Conservation (phyloP, 2,329 filamentous ascomycete species). For the Alternaria sp. region DNA sequence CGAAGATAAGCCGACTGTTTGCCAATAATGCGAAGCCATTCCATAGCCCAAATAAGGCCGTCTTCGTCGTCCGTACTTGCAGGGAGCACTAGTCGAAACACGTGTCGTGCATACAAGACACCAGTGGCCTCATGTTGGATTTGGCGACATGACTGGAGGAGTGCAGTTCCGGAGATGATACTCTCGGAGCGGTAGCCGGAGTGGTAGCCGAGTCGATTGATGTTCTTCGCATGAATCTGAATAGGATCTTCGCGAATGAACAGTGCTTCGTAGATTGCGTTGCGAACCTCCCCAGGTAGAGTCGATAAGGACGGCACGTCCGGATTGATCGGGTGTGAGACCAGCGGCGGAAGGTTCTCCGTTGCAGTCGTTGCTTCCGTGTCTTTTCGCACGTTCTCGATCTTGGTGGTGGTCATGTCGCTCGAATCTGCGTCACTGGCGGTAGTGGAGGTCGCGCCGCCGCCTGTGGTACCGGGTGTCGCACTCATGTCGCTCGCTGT, state of each 20-base stretch:
- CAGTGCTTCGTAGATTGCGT: not conserved
- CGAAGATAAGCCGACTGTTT: not conserved
- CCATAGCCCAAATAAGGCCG: not conserved
- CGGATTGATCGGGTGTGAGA: not conserved
- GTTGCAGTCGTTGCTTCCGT: not conserved
- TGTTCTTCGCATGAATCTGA: not conserved
- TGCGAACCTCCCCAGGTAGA: not conserved
- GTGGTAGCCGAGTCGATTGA: not conserved
- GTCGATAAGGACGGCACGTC: not conserved
- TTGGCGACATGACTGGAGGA: not conserved
- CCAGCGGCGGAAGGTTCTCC: not conserved
- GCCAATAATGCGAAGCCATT: not conserved
- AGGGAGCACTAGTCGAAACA: not conserved
- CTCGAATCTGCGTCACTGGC: not conserved
- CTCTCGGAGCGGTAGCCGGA: not conserved
- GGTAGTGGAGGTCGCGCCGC: not conserved
- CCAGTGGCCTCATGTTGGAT: not conserved
- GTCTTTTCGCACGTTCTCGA: not conserved
- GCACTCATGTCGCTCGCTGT: not conserved
- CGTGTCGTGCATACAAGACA: not conserved
- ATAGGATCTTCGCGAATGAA: not conserved
- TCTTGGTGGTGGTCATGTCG: not conserved
- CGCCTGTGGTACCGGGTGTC: not conserved
- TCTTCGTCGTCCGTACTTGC: not conserved
- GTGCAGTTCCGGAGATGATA: not conserved